Evolutionary conservation across 1,139 yeast species (phyloP).

Genomic region (Kurtzmaniella natalensis): DNA sequence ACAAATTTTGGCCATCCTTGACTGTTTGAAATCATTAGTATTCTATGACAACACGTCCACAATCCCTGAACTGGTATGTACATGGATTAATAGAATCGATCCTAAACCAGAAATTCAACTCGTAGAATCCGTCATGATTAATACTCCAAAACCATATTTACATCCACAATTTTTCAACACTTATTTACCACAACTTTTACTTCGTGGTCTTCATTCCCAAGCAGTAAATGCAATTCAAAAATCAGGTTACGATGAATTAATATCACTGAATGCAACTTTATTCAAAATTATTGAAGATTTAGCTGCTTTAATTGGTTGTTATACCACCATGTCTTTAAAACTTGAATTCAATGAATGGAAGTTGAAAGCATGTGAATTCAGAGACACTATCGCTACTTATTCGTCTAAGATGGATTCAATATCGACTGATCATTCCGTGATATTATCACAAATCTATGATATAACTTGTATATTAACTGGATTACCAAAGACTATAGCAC

Average conservation of each 20-base stretch:
- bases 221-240: slow-evolving; percentile 46
- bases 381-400: slow-evolving; percentile 35
- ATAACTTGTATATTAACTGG: slow-evolving; percentile 49
- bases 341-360: slow-evolving; percentile 50
- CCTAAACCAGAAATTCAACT: slow-evolving; percentile 51
- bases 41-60: slow-evolving; percentile 41
- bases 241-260: slow-evolving; percentile 37
- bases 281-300: slow-evolving; percentile 47
- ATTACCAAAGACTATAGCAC: slow-evolving; percentile 45
- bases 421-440: slow-evolving; percentile 14
- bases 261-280: slow-evolving; percentile 22
- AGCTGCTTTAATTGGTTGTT: slow-evolving; percentile 31
- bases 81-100: slow-evolving; percentile 69
- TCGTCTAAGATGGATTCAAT: slow-evolving; percentile 17
- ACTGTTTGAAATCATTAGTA: slow-evolving; percentile 51
- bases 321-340: slow-evolving; percentile 38
- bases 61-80: slow-evolving; percentile 43
- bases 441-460: slow-evolving; percentile 40
- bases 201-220: slow-evolving; percentile 61
- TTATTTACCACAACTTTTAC: slow-evolving; percentile 50
- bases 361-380: slow-evolving; percentile 43
- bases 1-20: slow-evolving; percentile 47
- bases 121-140: slow-evolving; percentile 41
- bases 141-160: slow-evolving; percentile 42
- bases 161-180: slow-evolving; percentile 63